Percentiles rank a stretch among this genome's conserved stretches.
phyloP scores from a whole-genome alignment of 2,329 filamentous ascomycete genomes.

The Aspergillus luchuensis region DNA sequence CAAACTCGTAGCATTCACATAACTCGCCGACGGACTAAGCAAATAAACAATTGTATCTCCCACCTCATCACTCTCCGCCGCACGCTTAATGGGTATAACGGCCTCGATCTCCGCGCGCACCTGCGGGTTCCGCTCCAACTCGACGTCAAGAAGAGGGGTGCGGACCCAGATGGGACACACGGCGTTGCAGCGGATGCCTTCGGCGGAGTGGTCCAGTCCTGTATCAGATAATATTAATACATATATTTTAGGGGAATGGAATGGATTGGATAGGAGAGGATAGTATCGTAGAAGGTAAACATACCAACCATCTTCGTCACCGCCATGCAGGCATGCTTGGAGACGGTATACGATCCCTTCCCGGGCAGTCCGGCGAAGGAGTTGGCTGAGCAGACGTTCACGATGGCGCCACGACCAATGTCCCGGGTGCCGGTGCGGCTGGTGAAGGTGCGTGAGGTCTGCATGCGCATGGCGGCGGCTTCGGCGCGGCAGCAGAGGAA shows the following conservation, averaged over 20 bases:
- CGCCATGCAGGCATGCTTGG: slow-evolving; percentile 8
- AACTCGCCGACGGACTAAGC: slow-evolving; percentile 6
- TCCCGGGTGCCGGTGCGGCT: not conserved
- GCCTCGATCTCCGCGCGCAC: too few species aligned
- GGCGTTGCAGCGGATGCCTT: not conserved
- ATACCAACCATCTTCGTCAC: slow-evolving; percentile 8
- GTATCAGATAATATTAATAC: not conserved
- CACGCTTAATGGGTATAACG: too few species aligned
- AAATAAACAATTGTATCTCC: slow-evolving; percentile 6
- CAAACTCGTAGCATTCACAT: slow-evolving; percentile 10
- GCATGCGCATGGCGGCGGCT: slow-evolving; percentile 4
- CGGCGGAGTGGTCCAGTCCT: not conserved
- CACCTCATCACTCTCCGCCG: not conserved
- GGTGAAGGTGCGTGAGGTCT: not conserved
- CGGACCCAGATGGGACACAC: not conserved
- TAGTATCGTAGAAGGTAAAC: not conserved
- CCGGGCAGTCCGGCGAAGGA: not conserved
- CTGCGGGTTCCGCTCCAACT: not conserved
- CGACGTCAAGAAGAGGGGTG: not conserved
- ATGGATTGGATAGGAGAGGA: too few species aligned
- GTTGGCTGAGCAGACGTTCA: slow-evolving; percentile 3
- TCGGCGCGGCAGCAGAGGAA: slow-evolving; percentile 2
- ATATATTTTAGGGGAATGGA: too few species aligned
- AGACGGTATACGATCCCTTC: slow-evolving; percentile 5
- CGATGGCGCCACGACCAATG: slow-evolving; percentile 8